A percentile compares a stretch with the other conserved stretches of the same genome.
phyloP scores from a whole-genome alignment of 352 stramenopile species.

The Globisporangium irregulare region DNA sequence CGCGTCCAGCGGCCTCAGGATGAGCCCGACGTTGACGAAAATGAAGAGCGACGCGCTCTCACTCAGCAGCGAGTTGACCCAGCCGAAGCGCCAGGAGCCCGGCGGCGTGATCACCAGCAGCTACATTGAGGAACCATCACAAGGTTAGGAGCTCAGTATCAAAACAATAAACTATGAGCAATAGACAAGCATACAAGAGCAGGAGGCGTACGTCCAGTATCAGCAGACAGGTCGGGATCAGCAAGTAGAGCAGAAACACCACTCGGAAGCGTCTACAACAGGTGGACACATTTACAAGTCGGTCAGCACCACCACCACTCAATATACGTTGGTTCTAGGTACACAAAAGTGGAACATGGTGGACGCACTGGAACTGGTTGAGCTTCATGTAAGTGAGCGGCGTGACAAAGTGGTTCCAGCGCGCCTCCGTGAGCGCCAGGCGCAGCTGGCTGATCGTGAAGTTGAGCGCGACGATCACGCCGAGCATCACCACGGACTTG shows the following conservation, averaged over 20 bases:
- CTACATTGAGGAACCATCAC: slow-evolving; percentile 24
- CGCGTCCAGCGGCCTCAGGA: slow-evolving; percentile 44
- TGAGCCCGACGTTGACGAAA: slow-evolving; percentile 36
- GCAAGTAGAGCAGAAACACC: slow-evolving; percentile 51
- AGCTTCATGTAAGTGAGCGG: slow-evolving; percentile 71
- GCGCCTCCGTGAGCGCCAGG: slow-evolving; percentile 37
- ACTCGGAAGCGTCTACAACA: slow-evolving; percentile 44
- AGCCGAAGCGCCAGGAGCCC: slow-evolving; percentile 57
- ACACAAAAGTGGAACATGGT: not conserved
- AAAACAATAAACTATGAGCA: not conserved
- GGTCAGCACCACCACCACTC: slow-evolving; percentile 4
- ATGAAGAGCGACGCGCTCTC: slow-evolving; percentile 47
- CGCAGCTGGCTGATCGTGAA: slow-evolving; percentile 60
- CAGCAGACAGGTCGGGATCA: slow-evolving; percentile 53
- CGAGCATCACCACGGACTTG: slow-evolving; percentile 63
- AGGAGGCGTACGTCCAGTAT: slow-evolving; percentile 42
- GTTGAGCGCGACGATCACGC: slow-evolving; percentile 65
- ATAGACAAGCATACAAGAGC: slow-evolving; percentile 5
- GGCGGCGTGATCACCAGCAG: slow-evolving; percentile 51
- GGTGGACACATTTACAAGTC: not conserved
- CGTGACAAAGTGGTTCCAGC: slow-evolving; percentile 58
- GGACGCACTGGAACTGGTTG: slow-evolving; percentile 56
- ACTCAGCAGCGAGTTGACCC: slow-evolving; percentile 49
- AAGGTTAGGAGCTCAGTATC: slow-evolving; percentile 8
- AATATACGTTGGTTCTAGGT: not conserved